Evolutionary conservation across 768 basidiomycete species (phyloP), one percentile per base, ranked within the genome.

Genomic region (Dendrothele bispora): DNA sequence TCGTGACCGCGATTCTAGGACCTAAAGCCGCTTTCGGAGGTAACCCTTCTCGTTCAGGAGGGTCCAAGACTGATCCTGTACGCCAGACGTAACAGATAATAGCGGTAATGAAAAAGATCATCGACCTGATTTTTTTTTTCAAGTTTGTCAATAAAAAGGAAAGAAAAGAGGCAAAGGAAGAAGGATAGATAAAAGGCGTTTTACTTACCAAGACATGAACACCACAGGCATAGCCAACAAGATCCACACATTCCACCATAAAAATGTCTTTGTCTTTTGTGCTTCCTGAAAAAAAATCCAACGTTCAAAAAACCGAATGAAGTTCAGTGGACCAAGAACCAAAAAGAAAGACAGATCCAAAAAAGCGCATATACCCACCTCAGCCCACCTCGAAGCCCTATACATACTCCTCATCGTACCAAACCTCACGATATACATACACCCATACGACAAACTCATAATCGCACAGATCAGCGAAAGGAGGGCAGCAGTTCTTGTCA

Each of bases 71-170:
- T 0, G 79, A 74, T 14, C 83, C 85, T 0, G 77, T 76, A 34
- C 81, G 72, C 86, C 84, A 87, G 43, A 86, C 73, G 52, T 78
- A 89, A 6, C 81, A 74, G 26, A 86, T 69, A 54, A 89, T 84
- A 11, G 83, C 70, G 3, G 72, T 57, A 50, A 84, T 62, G 62
- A 88, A 88, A 43, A 80, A 70, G 4, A 86, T 68, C 75, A 89
- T 83, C 0, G 87, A 81, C 81, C 80, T 82, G 26, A 15, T 11
- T n/a, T 15, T 12, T 14, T 21, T 7, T 25, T 8, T 12, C 7
- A 26, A 6, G 18, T 2, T 5, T 2, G 17, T 18, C n/a, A n/a
- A n/a, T n/a, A n/a, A n/a, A 26, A 10, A 7, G 30, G 21, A 17
- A 21, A 10, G 17, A 20, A 18, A 45, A 30, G 15, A 17, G 17